Conservation (phyloP, 345 rosid species). For the Citrus sp. region DNA sequence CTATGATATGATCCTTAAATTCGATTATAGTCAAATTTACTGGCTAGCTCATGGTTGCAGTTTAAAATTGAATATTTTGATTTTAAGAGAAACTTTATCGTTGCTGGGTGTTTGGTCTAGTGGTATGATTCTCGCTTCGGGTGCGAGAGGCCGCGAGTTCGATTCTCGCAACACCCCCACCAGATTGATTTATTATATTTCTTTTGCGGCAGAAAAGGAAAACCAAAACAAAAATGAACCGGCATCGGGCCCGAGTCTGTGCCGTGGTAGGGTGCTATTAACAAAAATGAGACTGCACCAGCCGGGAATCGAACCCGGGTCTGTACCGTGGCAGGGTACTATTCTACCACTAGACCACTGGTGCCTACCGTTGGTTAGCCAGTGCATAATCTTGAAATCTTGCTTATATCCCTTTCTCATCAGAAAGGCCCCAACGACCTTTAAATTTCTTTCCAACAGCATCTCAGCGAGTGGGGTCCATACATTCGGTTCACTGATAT, state of each 20-base stretch:
- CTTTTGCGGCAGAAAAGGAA: too few relatives aligned
- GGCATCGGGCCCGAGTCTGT: slow-evolving; percentile 36
- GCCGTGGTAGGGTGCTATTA: slow-evolving; percentile 54
- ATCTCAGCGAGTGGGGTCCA: too few relatives aligned
- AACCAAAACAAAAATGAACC: background rate
- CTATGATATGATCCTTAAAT: too few relatives aligned
- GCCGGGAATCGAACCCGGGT: slow-evolving; percentile 37
- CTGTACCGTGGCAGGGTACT: slow-evolving; percentile 62
- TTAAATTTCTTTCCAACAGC: too few relatives aligned
- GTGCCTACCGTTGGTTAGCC: background rate
- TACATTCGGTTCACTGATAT: too few relatives aligned
- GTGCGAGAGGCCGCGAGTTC: slow-evolving; percentile 97
- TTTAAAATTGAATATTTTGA: accelerated
- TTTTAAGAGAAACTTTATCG: too few relatives aligned
- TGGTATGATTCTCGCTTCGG: slow-evolving; percentile 99
- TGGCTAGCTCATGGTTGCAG: too few relatives aligned
- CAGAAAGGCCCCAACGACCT: too few relatives aligned
- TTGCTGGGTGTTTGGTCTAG: slow-evolving; percentile 76
- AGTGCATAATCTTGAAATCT: too few relatives aligned
- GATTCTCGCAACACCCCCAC: slow-evolving; percentile 84
- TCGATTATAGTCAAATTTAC: too few relatives aligned
- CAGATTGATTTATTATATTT: background rate
- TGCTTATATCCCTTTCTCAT: accelerated
- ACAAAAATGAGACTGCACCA: background rate
- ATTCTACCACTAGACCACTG: slow-evolving; percentile 60